These are phyloP conservation scores for Salix koriyanagi DNA, from an alignment of 345 rosid genomes.

Conservation along the genomic window DNA sequence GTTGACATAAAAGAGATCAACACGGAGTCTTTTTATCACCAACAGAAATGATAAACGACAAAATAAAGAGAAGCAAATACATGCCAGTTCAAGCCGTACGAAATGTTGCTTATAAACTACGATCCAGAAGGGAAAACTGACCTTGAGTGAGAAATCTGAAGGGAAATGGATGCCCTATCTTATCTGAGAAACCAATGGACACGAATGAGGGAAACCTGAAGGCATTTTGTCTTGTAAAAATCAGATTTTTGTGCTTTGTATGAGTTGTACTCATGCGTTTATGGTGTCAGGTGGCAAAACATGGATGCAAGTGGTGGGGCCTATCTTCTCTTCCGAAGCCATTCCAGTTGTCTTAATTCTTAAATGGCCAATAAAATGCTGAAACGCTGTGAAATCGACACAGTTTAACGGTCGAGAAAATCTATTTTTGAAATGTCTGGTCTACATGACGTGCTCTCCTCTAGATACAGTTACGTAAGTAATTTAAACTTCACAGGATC, in stretches of 20 bases:
- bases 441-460: not conserved
- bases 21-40: not conserved
- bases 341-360: not conserved
- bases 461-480: no score
- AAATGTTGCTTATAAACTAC: not conserved
- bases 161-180: not conserved
- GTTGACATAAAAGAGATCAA: not conserved
- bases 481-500: no score
- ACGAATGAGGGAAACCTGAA: not conserved
- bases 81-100: not conserved
- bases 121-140: not conserved
- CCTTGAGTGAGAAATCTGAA: constrained; percentile 3
- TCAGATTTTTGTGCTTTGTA: not conserved
- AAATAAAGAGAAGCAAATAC: not conserved
- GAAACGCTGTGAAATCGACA: not conserved
- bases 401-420: not conserved
- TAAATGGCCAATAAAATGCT: not conserved
- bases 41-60: not conserved
- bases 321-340: not conserved
- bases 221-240: not conserved
- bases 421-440: not conserved
- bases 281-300: not conserved
- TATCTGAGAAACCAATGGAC: not conserved
- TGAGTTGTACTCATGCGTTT: not conserved
- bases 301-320: not conserved